These are phyloP conservation scores for Datura wrightii DNA, from an alignment of 257 asterid genomes.

Conservation along the genomic window DNA sequence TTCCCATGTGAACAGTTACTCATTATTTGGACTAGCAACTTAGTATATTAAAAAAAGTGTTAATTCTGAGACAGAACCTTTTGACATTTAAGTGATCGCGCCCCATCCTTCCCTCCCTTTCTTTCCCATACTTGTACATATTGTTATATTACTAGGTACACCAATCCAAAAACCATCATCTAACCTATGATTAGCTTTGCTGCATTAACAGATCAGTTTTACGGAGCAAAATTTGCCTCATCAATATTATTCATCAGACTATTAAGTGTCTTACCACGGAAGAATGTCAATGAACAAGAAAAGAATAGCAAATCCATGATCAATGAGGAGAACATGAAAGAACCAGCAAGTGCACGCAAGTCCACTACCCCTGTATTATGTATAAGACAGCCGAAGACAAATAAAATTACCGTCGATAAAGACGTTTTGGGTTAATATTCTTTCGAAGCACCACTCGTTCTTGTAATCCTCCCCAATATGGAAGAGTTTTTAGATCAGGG, in stretches of 20 bases:
- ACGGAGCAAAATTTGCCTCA: conserved; percentile 22
- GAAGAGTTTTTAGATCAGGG: conserved; percentile 95
- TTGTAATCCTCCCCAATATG: conserved; percentile 94
- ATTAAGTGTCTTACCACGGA: not conserved
- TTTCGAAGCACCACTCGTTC: conserved; percentile 90
- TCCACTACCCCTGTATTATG: not conserved
- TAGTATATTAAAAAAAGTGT: not conserved
- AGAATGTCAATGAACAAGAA: conserved; percentile 1
- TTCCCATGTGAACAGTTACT: not conserved
- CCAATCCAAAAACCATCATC: not conserved
- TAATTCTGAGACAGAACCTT: not conserved
- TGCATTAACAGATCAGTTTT: conserved; percentile 13
- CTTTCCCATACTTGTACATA: not conserved
- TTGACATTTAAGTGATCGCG: not conserved
- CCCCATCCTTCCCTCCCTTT: not conserved
- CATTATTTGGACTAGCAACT: not conserved
- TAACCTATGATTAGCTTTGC: not conserved
- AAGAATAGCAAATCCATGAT: not conserved
- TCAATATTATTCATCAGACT: not conserved
- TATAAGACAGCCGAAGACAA: conserved; percentile 9
- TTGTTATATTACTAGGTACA: not conserved
- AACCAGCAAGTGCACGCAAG: not conserved
- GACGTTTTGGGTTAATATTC: conserved; percentile 96
- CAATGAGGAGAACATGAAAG: not conserved
- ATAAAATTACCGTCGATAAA: conserved; percentile 76